Percentiles rank a stretch among this genome's conserved stretches.
Conservation (phyloP, 148 eudicot species). For the Diospyros lotus region DNA sequence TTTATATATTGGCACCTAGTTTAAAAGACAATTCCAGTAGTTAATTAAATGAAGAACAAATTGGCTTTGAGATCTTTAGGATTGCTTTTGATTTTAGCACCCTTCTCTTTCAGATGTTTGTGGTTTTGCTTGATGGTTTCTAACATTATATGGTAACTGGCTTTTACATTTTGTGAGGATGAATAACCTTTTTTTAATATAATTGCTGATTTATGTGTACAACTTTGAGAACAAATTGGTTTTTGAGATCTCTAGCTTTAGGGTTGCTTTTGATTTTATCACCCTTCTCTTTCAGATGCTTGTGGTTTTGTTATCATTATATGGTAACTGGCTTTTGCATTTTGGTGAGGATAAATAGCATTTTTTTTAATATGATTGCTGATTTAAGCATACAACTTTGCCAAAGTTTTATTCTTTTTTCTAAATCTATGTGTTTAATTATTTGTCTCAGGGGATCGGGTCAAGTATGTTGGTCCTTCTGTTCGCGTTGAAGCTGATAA, state of each 20-base stretch:
- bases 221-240: too few relatives aligned
- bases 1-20: too few relatives aligned
- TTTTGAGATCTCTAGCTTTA: too few relatives aligned
- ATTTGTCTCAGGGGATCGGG: slow-evolving; percentile 77
- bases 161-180: neutral
- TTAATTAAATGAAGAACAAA: too few relatives aligned
- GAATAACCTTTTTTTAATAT: neutral
- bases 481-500: slow-evolving; percentile 52
- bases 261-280: too few relatives aligned
- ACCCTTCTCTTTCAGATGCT: too few relatives aligned
- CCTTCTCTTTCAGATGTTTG: too few relatives aligned
- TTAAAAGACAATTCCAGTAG: too few relatives aligned
- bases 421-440: slow-evolving; percentile 3
- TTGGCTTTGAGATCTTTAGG: too few relatives aligned
- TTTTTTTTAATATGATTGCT: neutral
- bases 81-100: too few relatives aligned
- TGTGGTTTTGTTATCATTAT: neutral
- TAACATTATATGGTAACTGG: neutral
- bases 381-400: neutral
- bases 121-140: slow-evolving; percentile 6
- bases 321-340: neutral
- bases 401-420: neutral
- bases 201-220: slow-evolving; percentile 6
- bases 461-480: slow-evolving; percentile 75
- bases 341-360: neutral